A percentile compares a stretch with the other conserved stretches of the same genome.
phyloP scores from a whole-genome alignment of 371 early-diverging fungal genomes.

The Phascolomyces articulosus region DNA sequence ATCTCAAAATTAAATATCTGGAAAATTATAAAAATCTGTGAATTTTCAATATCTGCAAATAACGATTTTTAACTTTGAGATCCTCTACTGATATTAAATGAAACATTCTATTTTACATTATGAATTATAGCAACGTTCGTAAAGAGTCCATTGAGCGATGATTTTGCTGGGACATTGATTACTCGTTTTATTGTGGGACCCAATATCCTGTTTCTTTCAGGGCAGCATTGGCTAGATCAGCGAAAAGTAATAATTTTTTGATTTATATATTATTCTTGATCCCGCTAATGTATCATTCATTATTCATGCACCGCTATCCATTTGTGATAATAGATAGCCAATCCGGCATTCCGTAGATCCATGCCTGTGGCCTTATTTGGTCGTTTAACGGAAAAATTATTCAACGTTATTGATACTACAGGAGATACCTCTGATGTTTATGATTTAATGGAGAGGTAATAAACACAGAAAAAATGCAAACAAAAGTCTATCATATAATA shows the following conservation, averaged over 20 bases:
- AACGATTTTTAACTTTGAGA: too few relatives aligned
- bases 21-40: too few relatives aligned
- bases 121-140: constrained; percentile 25
- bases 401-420: constrained; percentile 20
- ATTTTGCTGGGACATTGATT: constrained; percentile 18
- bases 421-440: constrained; percentile 21
- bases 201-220: constrained; percentile 31
- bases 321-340: constrained; percentile 29
- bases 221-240: constrained; percentile 31
- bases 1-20: too few relatives aligned
- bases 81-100: too few relatives aligned
- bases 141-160: constrained; percentile 13
- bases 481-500: too few relatives aligned
- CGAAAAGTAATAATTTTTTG: too few relatives aligned
- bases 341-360: constrained; percentile 40
- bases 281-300: too few relatives aligned
- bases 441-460: constrained; percentile 27
- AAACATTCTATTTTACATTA: too few relatives aligned
- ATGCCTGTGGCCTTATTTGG: constrained; percentile 43
- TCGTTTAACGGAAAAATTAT: constrained; percentile 21
- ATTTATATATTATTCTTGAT: too few relatives aligned
- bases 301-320: too few relatives aligned
- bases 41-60: too few relatives aligned
- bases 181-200: constrained; percentile 24
- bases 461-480: too few relatives aligned